These are phyloP conservation scores for Cyclospora cayetanensis DNA, from an alignment of 169 alveolate species.

Conservation along the genomic window DNA sequence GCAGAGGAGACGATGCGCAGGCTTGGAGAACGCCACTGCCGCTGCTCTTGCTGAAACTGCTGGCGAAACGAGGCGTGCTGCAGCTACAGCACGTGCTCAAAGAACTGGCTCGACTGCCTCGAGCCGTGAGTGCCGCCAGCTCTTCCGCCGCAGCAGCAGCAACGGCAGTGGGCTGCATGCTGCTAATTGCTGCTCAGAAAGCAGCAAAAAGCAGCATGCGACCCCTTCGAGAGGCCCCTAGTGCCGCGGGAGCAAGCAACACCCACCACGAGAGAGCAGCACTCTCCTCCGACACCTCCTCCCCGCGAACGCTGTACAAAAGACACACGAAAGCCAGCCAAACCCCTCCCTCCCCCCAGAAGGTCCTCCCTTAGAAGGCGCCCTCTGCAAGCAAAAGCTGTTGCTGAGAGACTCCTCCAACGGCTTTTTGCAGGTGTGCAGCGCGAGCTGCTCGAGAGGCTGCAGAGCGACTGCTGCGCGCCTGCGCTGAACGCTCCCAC, in stretches of 20 bases:
- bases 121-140: neutral
- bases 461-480: neutral
- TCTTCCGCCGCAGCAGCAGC: conserved; percentile 2
- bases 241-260: neutral
- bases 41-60: neutral
- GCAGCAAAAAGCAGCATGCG: neutral
- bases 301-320: neutral
- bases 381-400: neutral
- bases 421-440: neutral
- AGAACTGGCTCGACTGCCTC: neutral
- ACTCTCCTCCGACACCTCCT: neutral
- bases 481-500: neutral
- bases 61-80: neutral
- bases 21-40: neutral
- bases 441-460: neutral
- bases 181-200: neutral
- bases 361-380: neutral
- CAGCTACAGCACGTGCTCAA: neutral
- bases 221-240: neutral
- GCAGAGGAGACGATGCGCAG: neutral
- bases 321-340: no score
- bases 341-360: no score
- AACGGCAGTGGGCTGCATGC: neutral
- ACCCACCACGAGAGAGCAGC: neutral
- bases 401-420: neutral